phyloP scores from a whole-genome alignment of 768 basidiomycete species.

The Suillus variegatus region DNA sequence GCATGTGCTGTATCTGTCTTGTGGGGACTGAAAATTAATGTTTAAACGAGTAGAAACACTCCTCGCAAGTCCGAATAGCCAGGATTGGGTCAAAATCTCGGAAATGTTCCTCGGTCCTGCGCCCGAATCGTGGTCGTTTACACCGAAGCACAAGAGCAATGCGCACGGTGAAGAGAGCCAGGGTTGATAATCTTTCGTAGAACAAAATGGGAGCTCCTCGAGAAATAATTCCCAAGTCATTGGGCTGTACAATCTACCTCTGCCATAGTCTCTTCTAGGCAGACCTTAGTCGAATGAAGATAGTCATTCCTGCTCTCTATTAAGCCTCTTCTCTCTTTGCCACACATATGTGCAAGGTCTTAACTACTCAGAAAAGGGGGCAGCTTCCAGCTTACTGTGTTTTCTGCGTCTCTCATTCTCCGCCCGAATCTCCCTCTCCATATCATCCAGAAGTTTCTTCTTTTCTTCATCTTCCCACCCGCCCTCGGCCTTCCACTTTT shows the following conservation, averaged over 20 bases:
- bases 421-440: constrained; percentile 28
- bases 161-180: constrained; percentile 65
- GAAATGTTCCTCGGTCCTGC: constrained; percentile 94
- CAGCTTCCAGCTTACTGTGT: background rate
- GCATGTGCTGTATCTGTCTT: constrained; percentile 42
- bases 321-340: background rate
- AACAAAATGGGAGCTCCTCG: background rate
- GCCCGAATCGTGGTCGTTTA: constrained; percentile 82
- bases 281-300: background rate
- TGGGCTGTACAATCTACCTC: background rate
- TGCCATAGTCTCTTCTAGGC: background rate
- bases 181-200: constrained; percentile 37
- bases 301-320: background rate
- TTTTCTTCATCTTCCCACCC: constrained; percentile 29
- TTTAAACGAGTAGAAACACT: constrained; percentile 65
- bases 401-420: constrained; percentile 29
- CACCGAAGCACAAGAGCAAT: constrained; percentile 95
- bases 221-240: background rate
- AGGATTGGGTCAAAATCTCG: constrained; percentile 90
- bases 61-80: constrained; percentile 73
- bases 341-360: background rate
- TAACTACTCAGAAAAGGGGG: background rate
- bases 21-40: background rate
- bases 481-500: constrained; percentile 36
- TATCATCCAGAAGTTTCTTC: constrained; percentile 21